Base-by-base conservation (phyloP, 345 rosid species). In the Clausena lansium region DNA sequence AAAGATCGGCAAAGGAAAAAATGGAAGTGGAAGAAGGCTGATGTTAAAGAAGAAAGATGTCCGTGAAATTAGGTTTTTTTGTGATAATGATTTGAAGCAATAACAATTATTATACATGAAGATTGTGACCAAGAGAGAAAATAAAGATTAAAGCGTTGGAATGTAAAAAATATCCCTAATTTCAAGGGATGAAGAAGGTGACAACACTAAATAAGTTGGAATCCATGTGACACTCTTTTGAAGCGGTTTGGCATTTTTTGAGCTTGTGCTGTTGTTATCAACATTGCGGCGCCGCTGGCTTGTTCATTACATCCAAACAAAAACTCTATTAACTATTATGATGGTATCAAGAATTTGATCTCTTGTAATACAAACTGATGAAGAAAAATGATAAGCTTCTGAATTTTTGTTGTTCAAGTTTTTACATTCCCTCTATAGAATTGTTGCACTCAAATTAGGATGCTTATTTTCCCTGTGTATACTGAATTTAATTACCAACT, bases 21-120 rank as follows among this genome's bases (percentile, higher is more conserved):
- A 41, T 64, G 61, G 58, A 57, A 9, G 55, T 32, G 24, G 35
- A 28, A 67, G 72, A 19, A 24, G 76, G 22, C 24, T 55, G 22
- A 67, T 35, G 5, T 27, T 62, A 82, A 50, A 77, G 60, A 68
- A 14, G 27, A 65, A 60, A 82, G 74, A 76, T 76, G 78, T 19
- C 81, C 86, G 84, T 62, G 76, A 83, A 78, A 73, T 81, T 66
- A 76, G 76, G 84, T 73, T 62, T 62, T 65, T 50, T 14, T 70
- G 81, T 32, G 65, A 70, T 61, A 41, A 75, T 73, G 73, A 25
- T 62, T 24, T 47, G 39, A 17, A 38, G 33, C 64, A 54, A 30
- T 66, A 33, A 38, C 27, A 52, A 6, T 33, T 5, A 30, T 52
- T 20, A 39, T 30, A 47, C 45, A 59, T 5, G 77, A 72, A 71